These are phyloP conservation scores for Raddia guianensis DNA, from an alignment of 176 grass and related monocot species.

Conservation along the genomic window DNA sequence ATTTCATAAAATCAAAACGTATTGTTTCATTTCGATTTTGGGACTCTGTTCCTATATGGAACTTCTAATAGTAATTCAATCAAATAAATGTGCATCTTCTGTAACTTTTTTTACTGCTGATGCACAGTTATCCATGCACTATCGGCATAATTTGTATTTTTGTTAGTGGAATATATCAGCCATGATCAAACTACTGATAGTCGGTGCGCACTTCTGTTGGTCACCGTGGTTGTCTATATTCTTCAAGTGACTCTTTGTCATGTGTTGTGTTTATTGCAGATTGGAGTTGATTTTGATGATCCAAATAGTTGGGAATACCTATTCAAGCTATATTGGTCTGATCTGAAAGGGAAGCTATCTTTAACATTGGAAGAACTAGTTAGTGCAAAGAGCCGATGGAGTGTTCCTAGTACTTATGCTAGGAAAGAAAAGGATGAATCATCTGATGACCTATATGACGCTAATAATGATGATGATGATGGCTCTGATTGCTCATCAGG, in stretches of 20 bases:
- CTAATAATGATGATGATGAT: slow-evolving; percentile 72
- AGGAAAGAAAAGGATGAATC: slow-evolving; percentile 76
- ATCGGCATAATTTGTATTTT: not conserved
- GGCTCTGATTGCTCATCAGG: slow-evolving; percentile 73
- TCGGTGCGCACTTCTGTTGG: not conserved
- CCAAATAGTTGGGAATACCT: slow-evolving; percentile 92
- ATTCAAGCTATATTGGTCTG: slow-evolving; percentile 94
- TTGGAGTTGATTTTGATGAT: slow-evolving; percentile 94
- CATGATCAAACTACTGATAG: not conserved
- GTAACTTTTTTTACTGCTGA: not conserved
- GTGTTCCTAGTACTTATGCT: slow-evolving; percentile 48
- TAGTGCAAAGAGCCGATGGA: slow-evolving; percentile 77
- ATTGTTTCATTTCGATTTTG: slow-evolving; percentile 6
- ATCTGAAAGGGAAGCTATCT: slow-evolving; percentile 76
- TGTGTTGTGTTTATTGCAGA: slow-evolving; percentile 49
- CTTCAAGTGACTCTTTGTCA: slow-evolving; percentile 4
- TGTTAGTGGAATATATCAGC: slow-evolving; percentile 1
- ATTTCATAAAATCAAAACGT: not conserved
- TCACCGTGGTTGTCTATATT: not conserved
- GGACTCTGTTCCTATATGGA: not conserved
- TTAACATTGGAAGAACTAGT: slow-evolving; percentile 90
- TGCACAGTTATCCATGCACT: not conserved
- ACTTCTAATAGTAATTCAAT: slow-evolving; percentile 14
- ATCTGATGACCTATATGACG: slow-evolving; percentile 84
- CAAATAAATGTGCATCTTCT: not conserved